phyloP scores from a whole-genome alignment of 805 yeast genomes.

The Zygotorulaspora danielsina region DNA sequence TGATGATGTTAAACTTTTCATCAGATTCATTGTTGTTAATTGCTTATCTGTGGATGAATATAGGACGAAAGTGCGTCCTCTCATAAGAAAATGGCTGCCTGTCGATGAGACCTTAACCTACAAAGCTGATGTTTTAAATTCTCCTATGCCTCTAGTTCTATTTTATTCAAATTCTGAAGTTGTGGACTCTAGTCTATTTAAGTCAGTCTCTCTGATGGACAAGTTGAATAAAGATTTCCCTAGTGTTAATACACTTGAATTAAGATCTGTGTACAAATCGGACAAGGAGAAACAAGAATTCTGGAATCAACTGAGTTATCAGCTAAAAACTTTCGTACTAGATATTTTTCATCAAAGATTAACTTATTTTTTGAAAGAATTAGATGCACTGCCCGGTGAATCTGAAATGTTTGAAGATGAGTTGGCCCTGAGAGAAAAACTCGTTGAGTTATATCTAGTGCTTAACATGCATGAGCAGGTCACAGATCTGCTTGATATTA shows the following conservation, averaged over 20 bases:
- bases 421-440: slow-evolving; percentile 23
- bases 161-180: slow-evolving; percentile 32
- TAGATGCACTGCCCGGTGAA: slow-evolving; percentile 4
- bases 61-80: slow-evolving; percentile 73
- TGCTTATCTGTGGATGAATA: slow-evolving; percentile 69
- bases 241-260: slow-evolving; percentile 25
- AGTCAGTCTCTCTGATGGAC: slow-evolving; percentile 31
- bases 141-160: slow-evolving; percentile 24
- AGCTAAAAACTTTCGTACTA: slow-evolving; percentile 22
- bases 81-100: slow-evolving; percentile 74
- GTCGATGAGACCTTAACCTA: slow-evolving; percentile 8
- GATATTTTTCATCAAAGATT: slow-evolving; percentile 30
- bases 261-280: slow-evolving; percentile 35
- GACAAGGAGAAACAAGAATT: slow-evolving; percentile 29
- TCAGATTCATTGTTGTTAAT: slow-evolving; percentile 64
- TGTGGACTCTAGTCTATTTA: slow-evolving; percentile 32
- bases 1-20: slow-evolving; percentile 41
- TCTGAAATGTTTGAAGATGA: slow-evolving; percentile 11
- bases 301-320: slow-evolving; percentile 28
- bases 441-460: slow-evolving; percentile 25
- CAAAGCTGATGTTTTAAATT: slow-evolving; percentile 2
- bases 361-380: slow-evolving; percentile 10
- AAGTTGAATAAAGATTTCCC: slow-evolving; percentile 35
- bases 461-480: slow-evolving; percentile 31
- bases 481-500: slow-evolving; percentile 18